Evolutionary conservation across 2,329 filamentous ascomycete genomes (phyloP), one percentile per base, ranked within the genome.

Genomic region (Hymenoscyphus fructigenus): DNA sequence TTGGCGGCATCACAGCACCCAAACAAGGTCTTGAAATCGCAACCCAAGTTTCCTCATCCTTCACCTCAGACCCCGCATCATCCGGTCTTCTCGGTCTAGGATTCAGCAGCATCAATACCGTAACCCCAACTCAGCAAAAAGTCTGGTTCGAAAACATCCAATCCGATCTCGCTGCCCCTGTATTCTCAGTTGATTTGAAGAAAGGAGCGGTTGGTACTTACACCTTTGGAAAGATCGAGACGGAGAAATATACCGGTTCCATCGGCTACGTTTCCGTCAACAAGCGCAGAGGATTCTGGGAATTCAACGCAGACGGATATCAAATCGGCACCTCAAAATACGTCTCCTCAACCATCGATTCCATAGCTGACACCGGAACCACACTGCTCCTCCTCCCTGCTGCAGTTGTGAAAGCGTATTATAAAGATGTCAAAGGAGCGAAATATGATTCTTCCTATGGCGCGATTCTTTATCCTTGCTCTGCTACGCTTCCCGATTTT

Each of bases 71-170:
- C 60, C 60, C 71, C 44, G 66, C 68, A 7, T 58, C 67, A 23
- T 85, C 88, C 68, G 87, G 87, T 50, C 80, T 89, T 12, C 79
- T 89, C n/a, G 87, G 87, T n/a, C 79, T 89, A 36, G 86, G 80
- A 2, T 68, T 66, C 41, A 61, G 57, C n/a, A 65, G 29, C n/a
- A 38, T 67, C 56, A 69, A 70, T 56, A 63, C 60, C 6, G 64
- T 66, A 6, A 29, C 26, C 1, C 68, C 68, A 17, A 59, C 38
- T 2, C 26, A 59, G 20, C 67, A 66, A 59, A 62, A 67, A 20
- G 69, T 67, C 4, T 70, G 64, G 59, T 67, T 70, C 61, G 67
- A 66, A 28, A 70, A 69, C 29, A 58, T 67, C 34, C 55, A 56
- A 20, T 23, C 36, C 5, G 20, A 53, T 17, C 67, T 70, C 17